Evolutionary conservation across 495 filamentous ascomycete species (phyloP).

Genomic region (Friedmanniomyces simplex): DNA sequence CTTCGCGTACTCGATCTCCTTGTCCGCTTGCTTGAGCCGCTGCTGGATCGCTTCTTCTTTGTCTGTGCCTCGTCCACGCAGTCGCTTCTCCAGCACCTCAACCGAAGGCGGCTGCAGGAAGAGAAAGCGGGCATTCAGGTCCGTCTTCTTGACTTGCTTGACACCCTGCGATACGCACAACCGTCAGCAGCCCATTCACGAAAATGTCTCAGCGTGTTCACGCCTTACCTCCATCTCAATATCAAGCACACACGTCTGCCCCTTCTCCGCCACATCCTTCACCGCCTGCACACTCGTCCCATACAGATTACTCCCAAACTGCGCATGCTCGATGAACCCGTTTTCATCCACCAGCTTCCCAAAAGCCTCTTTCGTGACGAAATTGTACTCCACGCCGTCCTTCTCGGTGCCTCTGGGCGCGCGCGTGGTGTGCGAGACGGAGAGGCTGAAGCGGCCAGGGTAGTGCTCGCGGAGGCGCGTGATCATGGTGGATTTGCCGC

Average conservation of each 20-base stretch:
- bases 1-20: constrained; percentile 72
- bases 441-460: constrained; percentile 69
- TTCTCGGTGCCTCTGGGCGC: constrained; percentile 63
- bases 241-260: constrained; percentile 60
- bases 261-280: constrained; percentile 58
- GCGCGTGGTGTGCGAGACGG: constrained; percentile 80
- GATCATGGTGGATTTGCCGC: constrained; percentile 82
- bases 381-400: constrained; percentile 75
- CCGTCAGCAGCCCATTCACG: neutral
- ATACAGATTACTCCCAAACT: constrained; percentile 81
- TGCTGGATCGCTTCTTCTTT: constrained; percentile 64
- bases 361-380: constrained; percentile 59
- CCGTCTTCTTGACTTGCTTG: constrained; percentile 72
- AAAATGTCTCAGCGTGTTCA: neutral
- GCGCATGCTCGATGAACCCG: constrained; percentile 81
- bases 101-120: constrained; percentile 75
- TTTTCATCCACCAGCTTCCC: constrained; percentile 52
- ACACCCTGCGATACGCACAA: constrained; percentile 54
- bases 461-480: constrained; percentile 57
- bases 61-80: constrained; percentile 78
- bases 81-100: constrained; percentile 60
- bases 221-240: constrained; percentile 80
- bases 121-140: constrained; percentile 68
- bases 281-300: constrained; percentile 73
- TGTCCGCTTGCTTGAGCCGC: constrained; percentile 64